Evolutionary conservation across 2,329 filamentous ascomycete species (phyloP), one percentile per base, ranked within the genome.

Genomic region (Fusarium domesticum): DNA sequence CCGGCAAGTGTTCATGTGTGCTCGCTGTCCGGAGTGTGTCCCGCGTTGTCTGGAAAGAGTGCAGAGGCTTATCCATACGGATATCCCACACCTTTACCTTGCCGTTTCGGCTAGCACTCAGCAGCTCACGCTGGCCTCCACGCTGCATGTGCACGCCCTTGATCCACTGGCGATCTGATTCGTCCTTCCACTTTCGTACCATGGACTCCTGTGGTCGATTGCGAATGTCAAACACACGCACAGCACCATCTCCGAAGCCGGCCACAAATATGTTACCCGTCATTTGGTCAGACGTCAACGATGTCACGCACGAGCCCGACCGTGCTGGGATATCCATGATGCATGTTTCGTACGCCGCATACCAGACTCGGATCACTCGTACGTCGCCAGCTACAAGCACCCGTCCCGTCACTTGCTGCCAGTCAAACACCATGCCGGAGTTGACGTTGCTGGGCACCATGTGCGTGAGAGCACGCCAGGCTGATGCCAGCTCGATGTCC

Each of bases 61-160:
- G 83, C 39, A 95, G 74, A 5, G 87, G 84, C 55, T 78, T 77
- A 52, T 93, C 87, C 82, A 89, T 89, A 37, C 93, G 82, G 39
- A 98, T 89, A 66, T 98, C 93, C 93, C 93, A 98, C 14, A 98
- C 75, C 64, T 89, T 91, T 53, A 98, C 87, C 63, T 93, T 93
- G 49, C 93, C 93, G 61, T 96, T 93, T 36, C 89, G 82, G 63
- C 90, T 95, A 16, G 90, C 93, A 34, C 86, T 92, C 41, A 98
- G 76, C 33, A 98, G 78, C 67, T 98, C 93, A 46, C 93, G 80
- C 67, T 96, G 84, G 3, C 93, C 93, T 48, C 93, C 93, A 34
- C 93, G 87, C 69, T 98, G 93, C 81, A 98, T 90, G 64, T 97
- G 93, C 12, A 96, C 89, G 56, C 89, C 93, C 59, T 90, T 91